A percentile compares a stretch with the other conserved stretches of the same genome.
Conservation (phyloP, 805 yeast genomes). For the Blastobotrys americana region DNA sequence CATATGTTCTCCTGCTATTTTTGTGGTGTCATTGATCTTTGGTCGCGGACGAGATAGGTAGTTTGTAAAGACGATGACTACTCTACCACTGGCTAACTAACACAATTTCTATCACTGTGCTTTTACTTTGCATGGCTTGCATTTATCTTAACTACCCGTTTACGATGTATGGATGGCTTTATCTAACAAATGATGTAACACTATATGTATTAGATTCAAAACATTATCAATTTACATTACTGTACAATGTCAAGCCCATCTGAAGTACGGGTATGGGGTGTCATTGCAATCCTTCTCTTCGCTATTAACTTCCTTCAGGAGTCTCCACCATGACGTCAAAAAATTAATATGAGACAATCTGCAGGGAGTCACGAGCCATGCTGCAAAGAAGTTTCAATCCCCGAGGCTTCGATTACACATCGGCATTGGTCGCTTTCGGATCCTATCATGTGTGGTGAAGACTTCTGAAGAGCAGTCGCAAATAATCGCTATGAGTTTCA, state of each 20-base stretch:
- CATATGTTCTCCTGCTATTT: constrained; percentile 20
- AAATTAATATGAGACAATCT: no score
- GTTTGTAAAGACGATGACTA: not conserved
- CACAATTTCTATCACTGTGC: not conserved
- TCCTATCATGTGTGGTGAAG: no score
- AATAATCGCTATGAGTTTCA: no score
- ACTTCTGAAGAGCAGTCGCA: no score
- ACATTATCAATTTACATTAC: not conserved
- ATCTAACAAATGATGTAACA: not conserved
- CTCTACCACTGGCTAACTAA: not conserved
- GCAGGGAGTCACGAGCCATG: no score
- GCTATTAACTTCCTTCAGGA: not conserved
- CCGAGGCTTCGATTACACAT: no score
- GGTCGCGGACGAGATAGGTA: not conserved
- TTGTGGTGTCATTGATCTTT: constrained; percentile 9
- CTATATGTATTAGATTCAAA: not conserved
- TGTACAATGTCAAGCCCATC: no score
- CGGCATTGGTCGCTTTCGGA: no score
- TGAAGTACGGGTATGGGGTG: not conserved
- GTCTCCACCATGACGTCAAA: no score
- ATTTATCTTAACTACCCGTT: not conserved
- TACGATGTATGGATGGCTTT: not conserved
- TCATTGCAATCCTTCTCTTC: not conserved
- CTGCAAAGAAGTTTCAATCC: no score
- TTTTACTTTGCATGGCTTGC: not conserved